Base-by-base conservation (phyloP, 768 basidiomycete species). In the Dictyophora rubrovolvata region DNA sequence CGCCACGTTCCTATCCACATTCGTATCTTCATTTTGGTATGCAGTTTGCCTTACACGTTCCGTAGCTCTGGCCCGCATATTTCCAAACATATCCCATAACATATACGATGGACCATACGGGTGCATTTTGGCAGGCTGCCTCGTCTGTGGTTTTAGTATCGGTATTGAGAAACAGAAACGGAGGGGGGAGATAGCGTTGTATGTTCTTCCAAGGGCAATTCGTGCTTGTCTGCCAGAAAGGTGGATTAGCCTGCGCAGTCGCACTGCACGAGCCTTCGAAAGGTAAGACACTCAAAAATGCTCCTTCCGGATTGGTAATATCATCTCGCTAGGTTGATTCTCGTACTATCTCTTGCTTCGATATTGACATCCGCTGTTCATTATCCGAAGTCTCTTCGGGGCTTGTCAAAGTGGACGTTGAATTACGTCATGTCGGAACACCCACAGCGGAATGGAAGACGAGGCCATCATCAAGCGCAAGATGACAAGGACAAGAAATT, bases 51-150 rank as follows among this genome's bases (percentile, higher is more conserved):
- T 83, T 35, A 81, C 83, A 10, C 81, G 89, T 51, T 83, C 88
- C 2, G 72, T 86, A 5, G 72, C 81, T 5, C 67, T 86, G 14
- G 86, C 87, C 1, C 80, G 79, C 22, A 65, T 83, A 8, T 75
- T 90, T 42, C 86, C 86, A 0, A 72, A 67, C 37, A 74, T 91
- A 52, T 85, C 88, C 16, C 86, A 91, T 63, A 79, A 91, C 59
- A 80, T 86, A 60, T 88, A 86, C 81, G 89, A 91, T 65, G 86
- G 89, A 0, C 85, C 89, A 1, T 77, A 75, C 59, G 89, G 89
- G 0, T 79, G 84, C 61, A 70, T 85, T 33, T 69, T 89, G 60
- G 77, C 74, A 3, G 88, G 85, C 20, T 86, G 84, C 61, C 68
- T 91, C 48, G 70, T 77, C 17, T 90, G 88, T 61, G 88, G 89